phyloP scores from a whole-genome alignment of 345 rosid species.

The Corymbia maculata region DNA sequence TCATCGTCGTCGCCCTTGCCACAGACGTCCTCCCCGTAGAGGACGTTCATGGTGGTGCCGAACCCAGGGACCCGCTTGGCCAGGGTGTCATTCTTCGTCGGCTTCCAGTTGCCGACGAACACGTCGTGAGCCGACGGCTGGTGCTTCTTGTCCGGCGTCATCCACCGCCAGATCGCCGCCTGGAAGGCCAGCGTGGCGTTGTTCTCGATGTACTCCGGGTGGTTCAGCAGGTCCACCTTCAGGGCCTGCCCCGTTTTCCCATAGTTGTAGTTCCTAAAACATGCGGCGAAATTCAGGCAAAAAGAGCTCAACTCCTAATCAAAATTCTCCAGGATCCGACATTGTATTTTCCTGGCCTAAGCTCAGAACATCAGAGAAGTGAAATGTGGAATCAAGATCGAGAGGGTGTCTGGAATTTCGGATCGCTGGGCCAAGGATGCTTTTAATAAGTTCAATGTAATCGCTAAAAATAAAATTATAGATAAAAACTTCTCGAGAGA shows the following conservation, averaged over 20 bases:
- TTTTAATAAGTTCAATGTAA: neutral
- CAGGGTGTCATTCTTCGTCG: slow-evolving; percentile 68
- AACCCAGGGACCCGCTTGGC: slow-evolving; percentile 67
- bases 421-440: neutral
- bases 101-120: slow-evolving; percentile 78
- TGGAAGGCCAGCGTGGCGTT: slow-evolving; percentile 79
- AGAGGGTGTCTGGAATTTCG: neutral
- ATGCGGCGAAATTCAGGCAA: neutral
- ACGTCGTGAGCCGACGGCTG: slow-evolving; percentile 72
- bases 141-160: slow-evolving; percentile 75
- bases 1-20: slow-evolving; percentile 48
- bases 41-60: slow-evolving; percentile 71
- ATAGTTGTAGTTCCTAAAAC: slow-evolving; percentile 73
- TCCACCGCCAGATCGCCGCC: slow-evolving; percentile 81
- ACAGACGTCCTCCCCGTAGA: slow-evolving; percentile 65
- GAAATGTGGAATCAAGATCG: neutral
- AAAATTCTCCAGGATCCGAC: neutral
- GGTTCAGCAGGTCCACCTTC: slow-evolving; percentile 50
- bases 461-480: neutral
- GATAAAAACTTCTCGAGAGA: neutral
- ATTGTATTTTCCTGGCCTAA: neutral
- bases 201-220: slow-evolving; percentile 68
- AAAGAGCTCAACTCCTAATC: neutral
- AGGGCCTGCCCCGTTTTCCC: slow-evolving; percentile 68
- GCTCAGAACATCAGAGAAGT: neutral